Evolutionary conservation across 768 basidiomycete genomes (phyloP), one percentile per base, ranked within the genome.

Genomic region (Mycena latifolia): DNA sequence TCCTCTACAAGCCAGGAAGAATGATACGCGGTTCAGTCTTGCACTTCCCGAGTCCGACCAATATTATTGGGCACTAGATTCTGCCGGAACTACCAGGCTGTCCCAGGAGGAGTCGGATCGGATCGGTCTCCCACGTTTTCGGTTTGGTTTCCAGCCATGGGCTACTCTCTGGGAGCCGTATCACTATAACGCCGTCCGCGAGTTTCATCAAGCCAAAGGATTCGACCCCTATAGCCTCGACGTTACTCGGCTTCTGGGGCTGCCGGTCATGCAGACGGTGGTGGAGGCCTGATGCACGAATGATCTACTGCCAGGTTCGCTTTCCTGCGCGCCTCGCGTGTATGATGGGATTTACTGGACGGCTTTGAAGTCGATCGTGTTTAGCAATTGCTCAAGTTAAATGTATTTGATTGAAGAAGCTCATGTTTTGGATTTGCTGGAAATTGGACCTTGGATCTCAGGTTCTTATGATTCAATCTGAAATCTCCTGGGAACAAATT

Each of bases 131-230:
- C 55, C 55, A 6, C 25, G 63, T 27, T 35, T 29, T 25, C 8
- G 24, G n/a, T 51, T 51, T 5, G 7, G 5, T 10, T 43, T 33
- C 12, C 0, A 17, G 5, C 37, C n/a, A 22, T 3, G 14, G 28
- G 50, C 2, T 17, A 57, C 14, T 9, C 7, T 33, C 24, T 64
- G 63, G 63, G 27, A 52, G 8, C 37, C 56, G 3, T 57, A 64
- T 14, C 63, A 64, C 10, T 64, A 64, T 20, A 46, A 45, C 6
- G 48, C 63, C 6, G n/a, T n/a, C n/a, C n/a, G n/a, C n/a, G n/a
- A n/a, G n/a, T n/a, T n/a, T n/a, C n/a, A n/a, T n/a, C n/a, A 43
- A 31, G 50, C 37, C 5, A 64, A 35, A 27, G 63, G 55, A 22
- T 24, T 57, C 6, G 55, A 64, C 17, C 29, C 54, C 1, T 10